Evolutionary conservation across 768 basidiomycete genomes (phyloP).

Genomic region (Rickenella mellea): DNA sequence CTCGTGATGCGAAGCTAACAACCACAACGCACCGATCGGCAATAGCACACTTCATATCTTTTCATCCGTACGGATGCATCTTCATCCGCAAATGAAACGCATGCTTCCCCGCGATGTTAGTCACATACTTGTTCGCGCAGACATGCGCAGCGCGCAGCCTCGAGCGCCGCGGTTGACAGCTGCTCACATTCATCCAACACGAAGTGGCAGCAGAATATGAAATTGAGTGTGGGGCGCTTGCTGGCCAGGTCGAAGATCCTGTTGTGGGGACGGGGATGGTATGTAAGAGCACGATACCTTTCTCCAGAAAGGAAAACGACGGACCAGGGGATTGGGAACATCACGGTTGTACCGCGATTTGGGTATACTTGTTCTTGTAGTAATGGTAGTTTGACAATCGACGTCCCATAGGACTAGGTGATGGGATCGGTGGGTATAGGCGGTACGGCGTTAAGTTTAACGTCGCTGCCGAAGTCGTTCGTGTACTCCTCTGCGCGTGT

Average conservation of each 20-base stretch:
- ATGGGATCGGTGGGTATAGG: too few species aligned
- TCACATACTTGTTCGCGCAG: conserved; percentile 99
- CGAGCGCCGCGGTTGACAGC: conserved; percentile 88
- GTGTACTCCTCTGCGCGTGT: too few species aligned
- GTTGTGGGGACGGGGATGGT: conserved; percentile 45
- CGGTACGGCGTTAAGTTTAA: too few species aligned
- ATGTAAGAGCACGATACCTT: too few species aligned
- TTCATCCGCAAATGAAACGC: conserved; percentile 97
- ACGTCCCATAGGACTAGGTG: too few species aligned
- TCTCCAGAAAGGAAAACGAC: conserved; percentile 5
- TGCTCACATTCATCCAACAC: conserved; percentile 99
- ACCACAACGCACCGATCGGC: conserved; percentile 74
- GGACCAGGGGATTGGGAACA: conserved; percentile 90
- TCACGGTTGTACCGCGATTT: conserved; percentile 95
- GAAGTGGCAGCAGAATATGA: conserved; percentile 93
- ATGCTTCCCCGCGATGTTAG: conserved; percentile 96
- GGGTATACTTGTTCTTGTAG: conserved; percentile 99
- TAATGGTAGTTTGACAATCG: too few species aligned
- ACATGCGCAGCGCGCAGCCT: conserved; percentile 99
- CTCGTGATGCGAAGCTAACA: background rate
- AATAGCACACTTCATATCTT: conserved; percentile 99
- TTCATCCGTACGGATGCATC: conserved; percentile 98
- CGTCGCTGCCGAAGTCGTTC: too few species aligned
- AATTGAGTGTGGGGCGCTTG: conserved; percentile 93
- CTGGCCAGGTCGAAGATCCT: conserved; percentile 93